Conservation (phyloP, 1,139 yeast species). For the Candida sanyaensis region DNA sequence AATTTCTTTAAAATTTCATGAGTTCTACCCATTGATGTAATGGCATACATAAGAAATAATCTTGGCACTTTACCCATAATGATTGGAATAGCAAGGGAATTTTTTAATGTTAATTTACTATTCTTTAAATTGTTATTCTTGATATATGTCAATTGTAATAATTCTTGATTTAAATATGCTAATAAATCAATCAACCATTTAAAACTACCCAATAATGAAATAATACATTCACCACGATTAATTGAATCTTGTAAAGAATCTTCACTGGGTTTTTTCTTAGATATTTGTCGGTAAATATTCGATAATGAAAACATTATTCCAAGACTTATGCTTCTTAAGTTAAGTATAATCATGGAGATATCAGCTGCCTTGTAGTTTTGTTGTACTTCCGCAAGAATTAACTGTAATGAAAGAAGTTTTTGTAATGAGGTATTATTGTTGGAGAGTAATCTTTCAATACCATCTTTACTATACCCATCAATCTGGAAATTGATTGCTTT, state of each 20-base stretch:
- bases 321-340: conserved; percentile 70
- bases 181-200: conserved; percentile 79
- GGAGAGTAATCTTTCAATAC: conserved; percentile 68
- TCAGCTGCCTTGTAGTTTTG: conserved; percentile 47
- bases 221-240: conserved; percentile 56
- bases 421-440: conserved; percentile 64
- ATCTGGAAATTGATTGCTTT: conserved; percentile 68
- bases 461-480: conserved; percentile 61
- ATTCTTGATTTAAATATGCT: conserved; percentile 66
- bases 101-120: conserved; percentile 27
- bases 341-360: conserved; percentile 69
- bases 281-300: conserved; percentile 57
- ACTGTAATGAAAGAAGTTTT: conserved; percentile 62
- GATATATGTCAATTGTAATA: conserved; percentile 41
- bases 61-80: conserved; percentile 71
- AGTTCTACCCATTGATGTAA: conserved; percentile 69
- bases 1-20: conserved; percentile 57
- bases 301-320: conserved; percentile 74
- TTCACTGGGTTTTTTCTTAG: conserved; percentile 49
- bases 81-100: conserved; percentile 51
- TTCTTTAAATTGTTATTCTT: conserved; percentile 19
- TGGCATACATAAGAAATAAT: conserved; percentile 64
- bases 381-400: conserved; percentile 60
- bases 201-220: conserved; percentile 69
- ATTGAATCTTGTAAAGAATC: conserved; percentile 57